These are phyloP conservation scores for Dothidotthia symphoricarpi DNA, from an alignment of 2,329 filamentous ascomycete genomes.

Conservation along the genomic window DNA sequence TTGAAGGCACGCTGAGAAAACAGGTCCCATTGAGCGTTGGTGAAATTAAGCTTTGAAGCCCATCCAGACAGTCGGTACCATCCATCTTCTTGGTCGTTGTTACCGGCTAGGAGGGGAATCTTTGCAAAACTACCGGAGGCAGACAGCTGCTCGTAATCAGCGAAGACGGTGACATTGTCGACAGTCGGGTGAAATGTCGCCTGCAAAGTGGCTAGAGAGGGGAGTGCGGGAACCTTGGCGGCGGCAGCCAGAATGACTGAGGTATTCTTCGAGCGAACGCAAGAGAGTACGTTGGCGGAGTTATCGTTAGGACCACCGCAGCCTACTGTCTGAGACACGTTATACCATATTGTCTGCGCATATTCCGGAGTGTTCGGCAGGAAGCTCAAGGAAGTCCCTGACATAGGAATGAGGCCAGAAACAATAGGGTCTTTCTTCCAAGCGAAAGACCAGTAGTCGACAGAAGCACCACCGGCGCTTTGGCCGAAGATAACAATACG, in stretches of 20 bases:
- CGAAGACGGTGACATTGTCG: slow-evolving; percentile 32
- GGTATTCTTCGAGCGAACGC: slow-evolving; percentile 36
- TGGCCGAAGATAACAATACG: slow-evolving; percentile 44
- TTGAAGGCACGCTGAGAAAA: slow-evolving; percentile 27
- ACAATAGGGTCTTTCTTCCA: slow-evolving; percentile 51
- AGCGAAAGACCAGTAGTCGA: slow-evolving; percentile 53
- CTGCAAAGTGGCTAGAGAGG: slow-evolving; percentile 23
- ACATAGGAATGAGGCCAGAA: slow-evolving; percentile 49
- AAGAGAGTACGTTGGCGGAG: slow-evolving; percentile 31
- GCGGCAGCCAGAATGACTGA: slow-evolving; percentile 24
- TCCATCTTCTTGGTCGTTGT: slow-evolving; percentile 26
- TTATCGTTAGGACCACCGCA: slow-evolving; percentile 31
- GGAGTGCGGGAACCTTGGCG: slow-evolving; percentile 25
- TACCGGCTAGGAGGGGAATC: slow-evolving; percentile 25
- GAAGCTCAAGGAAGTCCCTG: slow-evolving; percentile 46
- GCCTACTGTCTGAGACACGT: slow-evolving; percentile 41
- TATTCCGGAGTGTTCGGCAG: slow-evolving; percentile 26
- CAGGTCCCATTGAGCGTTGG: slow-evolving; percentile 23
- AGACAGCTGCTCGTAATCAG: slow-evolving; percentile 27
- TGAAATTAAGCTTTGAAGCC: slow-evolving; percentile 20
- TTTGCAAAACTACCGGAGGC: slow-evolving; percentile 23
- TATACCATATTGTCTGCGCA: slow-evolving; percentile 31
- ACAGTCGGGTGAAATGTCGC: slow-evolving; percentile 34
- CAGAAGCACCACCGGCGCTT: slow-evolving; percentile 41
- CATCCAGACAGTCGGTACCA: slow-evolving; percentile 31